Evolutionary conservation across 495 filamentous ascomycete species (phyloP), one percentile per base, ranked within the genome.

Genomic region (Penicillium ochrochloron): DNA sequence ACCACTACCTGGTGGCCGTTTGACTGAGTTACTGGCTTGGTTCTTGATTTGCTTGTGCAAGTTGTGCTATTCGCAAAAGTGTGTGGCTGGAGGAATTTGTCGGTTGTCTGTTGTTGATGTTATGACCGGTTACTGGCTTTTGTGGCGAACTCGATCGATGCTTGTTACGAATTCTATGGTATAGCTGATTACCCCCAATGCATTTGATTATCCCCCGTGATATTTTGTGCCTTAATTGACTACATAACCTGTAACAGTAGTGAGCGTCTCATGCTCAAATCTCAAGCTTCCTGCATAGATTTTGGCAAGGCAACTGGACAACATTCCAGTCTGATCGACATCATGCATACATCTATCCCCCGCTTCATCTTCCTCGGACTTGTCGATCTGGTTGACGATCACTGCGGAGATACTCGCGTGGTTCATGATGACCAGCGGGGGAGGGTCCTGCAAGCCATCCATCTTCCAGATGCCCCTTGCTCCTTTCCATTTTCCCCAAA

Each of bases 111-210:
- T 52, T 52, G 41, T 33, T 51, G 27, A 46, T 55, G 35, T 27
- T 5, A 55, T 55, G 60, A 46, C 55, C 60, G 60, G 7, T 48
- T 21, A 54, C 21, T 37, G 37, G 48, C 57, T 56, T 64, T 57
- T 41, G 44, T n/a, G 21, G 34, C n/a, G 21, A 17, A 27, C 14
- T 19, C 12, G 34, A 27, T 19, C 12, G 34, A 27, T 41, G 34
- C 58, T n/a, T 19, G 57, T 61, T 57, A 57, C 56, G 51, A 57
- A 61, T 41, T 53, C 25, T 65, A 57, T 65, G 15, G 39, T 46
- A 46, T 60, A 64, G 57, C 48, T 59, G 48, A 48, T n/a, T 59
- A 48, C 34, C 37, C 9, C 25, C 25, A 31, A 52, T 52, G 9
- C 23, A 52, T 11, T 52, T 31, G 25, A 52, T 52, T 11, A 12